Conservation (phyloP, 208 protist species). For the Zelonia costaricensis region DNA sequence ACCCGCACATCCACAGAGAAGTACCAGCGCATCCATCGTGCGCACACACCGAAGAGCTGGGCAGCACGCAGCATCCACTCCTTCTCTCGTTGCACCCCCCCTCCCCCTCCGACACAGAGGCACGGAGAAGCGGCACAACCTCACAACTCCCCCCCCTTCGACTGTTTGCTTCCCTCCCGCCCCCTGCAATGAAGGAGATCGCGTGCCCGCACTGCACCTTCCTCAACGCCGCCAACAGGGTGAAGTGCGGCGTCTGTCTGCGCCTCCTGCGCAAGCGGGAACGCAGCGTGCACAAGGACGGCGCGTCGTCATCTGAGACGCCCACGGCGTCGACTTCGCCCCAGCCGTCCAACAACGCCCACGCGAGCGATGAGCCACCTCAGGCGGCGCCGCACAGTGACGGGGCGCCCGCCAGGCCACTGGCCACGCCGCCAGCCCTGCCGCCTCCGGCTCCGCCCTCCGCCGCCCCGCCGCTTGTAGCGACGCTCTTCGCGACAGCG, state of each 20-base stretch:
- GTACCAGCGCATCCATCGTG: no score
- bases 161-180: not conserved
- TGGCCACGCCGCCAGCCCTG: not conserved
- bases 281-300: not conserved
- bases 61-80: no score
- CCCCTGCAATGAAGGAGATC: slow-evolving; percentile 22
- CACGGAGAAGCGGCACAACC: not conserved
- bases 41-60: no score
- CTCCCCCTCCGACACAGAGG: not conserved
- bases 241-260: slow-evolving; percentile 62
- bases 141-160: not conserved
- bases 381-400: not conserved
- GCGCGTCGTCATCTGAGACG: not conserved
- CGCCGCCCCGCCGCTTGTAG: not conserved
- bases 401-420: no score
- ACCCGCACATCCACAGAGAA: no score
- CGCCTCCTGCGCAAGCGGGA: slow-evolving; percentile 45
- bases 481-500: slow-evolving; percentile 44
- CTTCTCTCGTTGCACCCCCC: no score
- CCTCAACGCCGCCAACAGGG: slow-evolving; percentile 38
- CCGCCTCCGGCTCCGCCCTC: not conserved
- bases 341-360: not conserved
- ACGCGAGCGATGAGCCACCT: not conserved
- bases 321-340: not conserved
- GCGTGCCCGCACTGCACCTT: slow-evolving; percentile 72